Evolutionary conservation across 73 alveolate species (phyloP).

Genomic region (Paraurostyla sp.): DNA sequence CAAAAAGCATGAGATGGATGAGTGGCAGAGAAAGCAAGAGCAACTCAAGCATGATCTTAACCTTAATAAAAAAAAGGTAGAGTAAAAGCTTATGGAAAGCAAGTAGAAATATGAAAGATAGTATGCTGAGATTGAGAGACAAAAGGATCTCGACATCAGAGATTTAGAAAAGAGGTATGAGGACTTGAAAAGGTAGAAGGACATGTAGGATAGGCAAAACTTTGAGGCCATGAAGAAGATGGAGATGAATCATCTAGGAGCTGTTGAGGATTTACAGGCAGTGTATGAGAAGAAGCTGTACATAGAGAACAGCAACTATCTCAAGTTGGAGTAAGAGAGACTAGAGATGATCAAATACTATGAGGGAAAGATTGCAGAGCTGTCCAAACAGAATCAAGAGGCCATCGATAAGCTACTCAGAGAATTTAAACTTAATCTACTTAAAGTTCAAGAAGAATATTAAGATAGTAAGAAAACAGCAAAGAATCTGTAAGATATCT

Average conservation of each 20-base stretch:
- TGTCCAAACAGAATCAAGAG: conserved; percentile 77
- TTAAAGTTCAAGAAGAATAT: conserved; percentile 78
- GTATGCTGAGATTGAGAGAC: conserved; percentile 72
- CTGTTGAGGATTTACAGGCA: conserved; percentile 86
- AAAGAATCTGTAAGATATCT: conserved; percentile 77
- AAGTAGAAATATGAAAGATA: conserved; percentile 69
- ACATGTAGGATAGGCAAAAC: conserved; percentile 81
- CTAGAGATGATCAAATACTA: conserved; percentile 84
- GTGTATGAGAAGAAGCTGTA: conserved; percentile 90
- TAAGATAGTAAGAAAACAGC: conserved; percentile 82
- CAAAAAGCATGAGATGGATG: conserved; percentile 81
- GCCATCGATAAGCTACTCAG: conserved; percentile 75
- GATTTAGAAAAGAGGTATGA: conserved; percentile 83
- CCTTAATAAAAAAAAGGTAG: conserved; percentile 81
- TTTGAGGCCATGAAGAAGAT: conserved; percentile 83
- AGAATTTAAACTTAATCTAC: conserved; percentile 73
- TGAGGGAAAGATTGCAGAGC: conserved; percentile 76
- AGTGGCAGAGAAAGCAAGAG: conserved; percentile 79
- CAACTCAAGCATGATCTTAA: conserved; percentile 78
- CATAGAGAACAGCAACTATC: conserved; percentile 82
- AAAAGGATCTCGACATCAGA: conserved; percentile 71
- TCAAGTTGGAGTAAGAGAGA: conserved; percentile 85
- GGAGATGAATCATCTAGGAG: conserved; percentile 84
- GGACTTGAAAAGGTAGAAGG: conserved; percentile 77
- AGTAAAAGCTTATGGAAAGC: conserved; percentile 74